Evolutionary conservation across 2,329 filamentous ascomycete species (phyloP).

Genomic region (Zymoseptoria crescenta): DNA sequence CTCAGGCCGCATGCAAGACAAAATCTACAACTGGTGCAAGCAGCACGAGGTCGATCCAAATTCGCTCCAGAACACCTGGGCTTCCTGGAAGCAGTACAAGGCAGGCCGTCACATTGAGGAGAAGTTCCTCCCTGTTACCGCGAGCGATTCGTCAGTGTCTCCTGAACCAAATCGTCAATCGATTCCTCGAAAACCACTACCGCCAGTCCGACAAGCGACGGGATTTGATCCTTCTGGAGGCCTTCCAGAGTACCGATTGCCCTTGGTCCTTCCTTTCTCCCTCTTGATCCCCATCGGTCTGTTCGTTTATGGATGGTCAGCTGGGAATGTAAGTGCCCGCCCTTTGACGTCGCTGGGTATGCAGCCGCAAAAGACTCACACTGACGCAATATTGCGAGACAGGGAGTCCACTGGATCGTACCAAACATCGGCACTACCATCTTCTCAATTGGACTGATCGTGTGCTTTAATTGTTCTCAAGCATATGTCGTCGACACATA

Average conservation of each 20-base stretch:
- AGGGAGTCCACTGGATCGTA: conserved; percentile 19
- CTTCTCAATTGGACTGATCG: conserved; percentile 16
- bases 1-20: conserved; percentile 15
- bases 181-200: conserved; percentile 10
- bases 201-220: background rate
- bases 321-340: background rate
- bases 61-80: conserved; percentile 8
- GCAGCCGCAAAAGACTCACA: background rate
- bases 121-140: background rate
- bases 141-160: background rate
- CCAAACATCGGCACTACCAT: conserved; percentile 20
- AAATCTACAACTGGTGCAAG: conserved; percentile 18
- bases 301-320: conserved; percentile 22
- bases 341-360: background rate
- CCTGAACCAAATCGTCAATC: background rate
- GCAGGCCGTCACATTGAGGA: background rate
- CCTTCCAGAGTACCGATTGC: conserved; percentile 34
- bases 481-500: conserved; percentile 42
- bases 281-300: conserved; percentile 19
- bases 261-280: conserved; percentile 44
- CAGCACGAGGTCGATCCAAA: conserved; percentile 15
- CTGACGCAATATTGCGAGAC: background rate
- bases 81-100: conserved; percentile 6
- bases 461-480: conserved; percentile 18
- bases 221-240: conserved; percentile 26